Percentiles rank a stretch among this genome's conserved stretches.
phyloP scores from a whole-genome alignment of 2,329 filamentous ascomycete genomes.

The Lachnellula suecica region DNA sequence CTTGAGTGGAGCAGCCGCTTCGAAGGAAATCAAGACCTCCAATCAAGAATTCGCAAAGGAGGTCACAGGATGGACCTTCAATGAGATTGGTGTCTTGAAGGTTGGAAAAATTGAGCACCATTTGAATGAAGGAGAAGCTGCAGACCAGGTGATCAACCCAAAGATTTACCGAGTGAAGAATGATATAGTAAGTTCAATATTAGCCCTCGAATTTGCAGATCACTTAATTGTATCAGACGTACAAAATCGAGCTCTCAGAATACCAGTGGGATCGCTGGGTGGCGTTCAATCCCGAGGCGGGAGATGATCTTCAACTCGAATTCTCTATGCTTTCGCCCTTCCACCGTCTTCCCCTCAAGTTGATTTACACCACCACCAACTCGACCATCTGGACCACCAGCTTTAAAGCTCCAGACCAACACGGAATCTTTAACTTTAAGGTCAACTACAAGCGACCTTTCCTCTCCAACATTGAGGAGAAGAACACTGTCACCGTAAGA shows the following conservation, averaged over 20 bases:
- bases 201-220: background rate
- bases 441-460: constrained; percentile 97
- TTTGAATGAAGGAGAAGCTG: constrained; percentile 54
- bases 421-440: constrained; percentile 98
- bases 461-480: constrained; percentile 86
- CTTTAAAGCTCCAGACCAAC: constrained; percentile 90
- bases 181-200: constrained; percentile 72
- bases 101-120: constrained; percentile 83
- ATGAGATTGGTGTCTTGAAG: constrained; percentile 86
- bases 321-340: constrained; percentile 99
- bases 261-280: constrained; percentile 72
- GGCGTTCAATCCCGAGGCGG: constrained; percentile 68
- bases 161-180: constrained; percentile 94
- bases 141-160: constrained; percentile 67
- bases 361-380: constrained; percentile 57
- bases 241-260: constrained; percentile 78
- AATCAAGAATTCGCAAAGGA: constrained; percentile 86
- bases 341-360: constrained; percentile 76
- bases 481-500: constrained; percentile 88
- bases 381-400: constrained; percentile 71
- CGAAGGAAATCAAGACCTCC: constrained; percentile 55
- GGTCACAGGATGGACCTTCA: constrained; percentile 92
- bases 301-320: constrained; percentile 85
- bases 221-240: constrained; percentile 15
- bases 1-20: constrained; percentile 42